Evolutionary conservation across 306 rosid genomes (phyloP).

Genomic region (Cucumis hystrix): DNA sequence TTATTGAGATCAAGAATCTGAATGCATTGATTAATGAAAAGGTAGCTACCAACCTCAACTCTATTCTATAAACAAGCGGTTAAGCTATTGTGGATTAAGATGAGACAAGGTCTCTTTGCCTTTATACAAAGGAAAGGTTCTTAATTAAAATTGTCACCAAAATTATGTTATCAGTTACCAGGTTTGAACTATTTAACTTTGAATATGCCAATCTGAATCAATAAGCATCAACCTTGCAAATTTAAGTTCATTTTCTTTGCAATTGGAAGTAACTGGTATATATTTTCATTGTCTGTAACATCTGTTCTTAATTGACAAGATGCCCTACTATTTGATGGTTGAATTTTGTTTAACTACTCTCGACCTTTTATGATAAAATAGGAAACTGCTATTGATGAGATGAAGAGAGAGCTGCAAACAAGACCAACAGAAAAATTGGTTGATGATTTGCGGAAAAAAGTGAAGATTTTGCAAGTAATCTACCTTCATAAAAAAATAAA

Average conservation of each 20-base stretch:
- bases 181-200: background rate
- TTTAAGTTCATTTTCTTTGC: background rate
- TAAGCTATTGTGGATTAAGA: background rate
- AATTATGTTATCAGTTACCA: background rate
- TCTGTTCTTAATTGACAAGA: background rate
- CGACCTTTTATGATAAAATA: slow-evolving; percentile 7
- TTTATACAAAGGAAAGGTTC: background rate
- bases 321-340: background rate
- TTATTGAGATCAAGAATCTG: slow-evolving; percentile 78
- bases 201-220: background rate
- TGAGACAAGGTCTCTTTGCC: background rate
- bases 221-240: background rate
- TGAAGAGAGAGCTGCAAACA: slow-evolving; percentile 76
- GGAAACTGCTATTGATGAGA: slow-evolving; percentile 63
- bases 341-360: slow-evolving; percentile 4
- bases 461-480: slow-evolving; percentile 85
- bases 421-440: slow-evolving; percentile 79
- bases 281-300: background rate
- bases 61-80: background rate
- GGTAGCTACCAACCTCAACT: slow-evolving; percentile 23
- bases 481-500: background rate
- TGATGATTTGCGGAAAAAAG: slow-evolving; percentile 82
- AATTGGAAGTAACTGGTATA: background rate
- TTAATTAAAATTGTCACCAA: background rate
- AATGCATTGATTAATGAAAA: slow-evolving; percentile 67